Base-by-base conservation (phyloP, 345 rosid species). In the Hibiscus mutabilis region DNA sequence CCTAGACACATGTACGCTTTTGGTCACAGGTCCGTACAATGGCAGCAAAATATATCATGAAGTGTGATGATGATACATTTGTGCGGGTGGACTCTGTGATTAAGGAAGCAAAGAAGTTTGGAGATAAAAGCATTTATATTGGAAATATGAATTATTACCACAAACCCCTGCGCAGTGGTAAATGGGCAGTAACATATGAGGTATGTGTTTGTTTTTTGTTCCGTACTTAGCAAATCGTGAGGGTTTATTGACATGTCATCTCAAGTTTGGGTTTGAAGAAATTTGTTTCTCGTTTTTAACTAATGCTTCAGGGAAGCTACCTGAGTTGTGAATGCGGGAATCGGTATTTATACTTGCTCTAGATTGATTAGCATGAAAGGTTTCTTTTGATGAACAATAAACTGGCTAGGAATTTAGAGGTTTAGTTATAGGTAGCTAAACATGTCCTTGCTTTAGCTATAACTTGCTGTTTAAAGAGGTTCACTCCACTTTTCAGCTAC, bases 171-270 rank as follows among this genome's bases (percentile, higher is more conserved):
- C 90, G 99, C 0, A 19, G 80, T 24, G 99, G 99, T 60, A 95
- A 95, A 87, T 95, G 99, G 99, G 98, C 94, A 31, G 99, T 95
- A 68, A 88, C 96, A 53, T 89, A 86, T 71, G 96, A 95, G 98
- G 99, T 95, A 88, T 25, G 60, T 49, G 53, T 47, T 12, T 16
- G 31, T 60, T 74, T 74, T 71, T 4, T 72, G 29, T 74, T 71
- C 18, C 74, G 29, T 75, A 37, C 52, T 66, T 3, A 18, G 52
- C 68, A 64, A 40, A 42, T 40, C 10, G 2, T 35, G 9, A 4
- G 40, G 40, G 10, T 6, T 6, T 35, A 35, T 35, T 35, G 1
- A 35, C 40, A 35, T 35, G 40, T 6, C 40, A 35, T 35, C 40
- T 10, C 40, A 6, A 35, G 40, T 35, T 35, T 7, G 10, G 40